Percentiles rank a stretch among this genome's conserved stretches.
Evolutionary conservation across 2,329 filamentous ascomycete species (phyloP).

Genomic region (Pseudopithomyces maydicus): DNA sequence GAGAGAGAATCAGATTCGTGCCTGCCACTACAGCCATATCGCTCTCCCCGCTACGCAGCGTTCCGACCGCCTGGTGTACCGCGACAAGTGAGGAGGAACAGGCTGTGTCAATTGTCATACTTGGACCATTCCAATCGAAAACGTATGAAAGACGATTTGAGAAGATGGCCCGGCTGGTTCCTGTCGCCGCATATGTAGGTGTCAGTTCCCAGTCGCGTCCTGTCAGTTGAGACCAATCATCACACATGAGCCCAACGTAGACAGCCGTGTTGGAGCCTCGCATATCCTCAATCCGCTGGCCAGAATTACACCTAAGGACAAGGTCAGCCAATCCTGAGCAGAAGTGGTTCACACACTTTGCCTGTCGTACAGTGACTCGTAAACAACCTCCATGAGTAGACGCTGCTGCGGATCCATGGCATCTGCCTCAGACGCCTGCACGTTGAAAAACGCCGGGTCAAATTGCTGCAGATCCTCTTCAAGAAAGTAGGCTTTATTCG

Average conservation of each 20-base stretch:
- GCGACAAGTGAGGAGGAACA: slow-evolving; percentile 41
- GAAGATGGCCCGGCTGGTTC: slow-evolving; percentile 21
- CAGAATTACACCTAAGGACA: not conserved
- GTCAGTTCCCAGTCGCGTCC: not conserved
- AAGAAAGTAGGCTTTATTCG: not conserved
- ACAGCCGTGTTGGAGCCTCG: slow-evolving; percentile 35
- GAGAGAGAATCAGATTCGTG: slow-evolving; percentile 27
- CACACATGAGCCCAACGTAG: slow-evolving; percentile 34
- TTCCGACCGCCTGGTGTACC: slow-evolving; percentile 23
- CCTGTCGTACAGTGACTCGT: slow-evolving; percentile 44
- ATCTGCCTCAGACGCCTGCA: not conserved
- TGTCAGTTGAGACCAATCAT: slow-evolving; percentile 17
- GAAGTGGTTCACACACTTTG: slow-evolving; percentile 17
- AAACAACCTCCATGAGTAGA: slow-evolving; percentile 26
- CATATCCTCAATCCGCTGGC: not conserved
- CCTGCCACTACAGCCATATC: slow-evolving; percentile 18
- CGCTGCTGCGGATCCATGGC: slow-evolving; percentile 32
- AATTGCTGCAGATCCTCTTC: not conserved
- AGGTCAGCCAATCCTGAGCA: not conserved
- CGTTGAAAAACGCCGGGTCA: not conserved
- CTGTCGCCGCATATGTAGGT: not conserved
- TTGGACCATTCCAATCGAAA: slow-evolving; percentile 41
- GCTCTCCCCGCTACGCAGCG: slow-evolving; percentile 15
- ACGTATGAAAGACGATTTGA: slow-evolving; percentile 44
- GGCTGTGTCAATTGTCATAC: slow-evolving; percentile 45